Conservation (phyloP, 2,329 filamentous ascomycete genomes). For the Drechslerella coelobrocha region DNA sequence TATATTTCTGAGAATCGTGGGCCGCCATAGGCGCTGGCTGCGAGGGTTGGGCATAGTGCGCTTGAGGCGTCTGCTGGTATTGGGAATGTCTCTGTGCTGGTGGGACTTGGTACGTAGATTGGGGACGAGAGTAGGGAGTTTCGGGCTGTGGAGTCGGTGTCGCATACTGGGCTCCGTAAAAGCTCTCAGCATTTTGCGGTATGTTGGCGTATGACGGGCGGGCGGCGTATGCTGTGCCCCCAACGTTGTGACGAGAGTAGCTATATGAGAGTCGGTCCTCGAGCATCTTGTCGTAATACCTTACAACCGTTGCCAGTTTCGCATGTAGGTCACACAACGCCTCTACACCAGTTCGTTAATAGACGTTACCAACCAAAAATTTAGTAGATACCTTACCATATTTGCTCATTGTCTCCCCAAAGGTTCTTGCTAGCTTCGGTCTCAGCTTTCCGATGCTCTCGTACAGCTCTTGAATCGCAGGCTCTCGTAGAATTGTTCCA, state of each 20-base stretch:
- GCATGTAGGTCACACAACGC: constrained; percentile 91
- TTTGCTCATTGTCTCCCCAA: constrained; percentile 99
- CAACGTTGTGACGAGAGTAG: constrained; percentile 79
- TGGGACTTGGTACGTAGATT: constrained; percentile 56
- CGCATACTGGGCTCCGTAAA: constrained; percentile 67
- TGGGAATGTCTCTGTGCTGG: constrained; percentile 57
- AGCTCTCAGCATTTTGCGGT: constrained; percentile 72
- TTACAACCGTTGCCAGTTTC: constrained; percentile 92
- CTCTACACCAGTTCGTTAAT: constrained; percentile 64
- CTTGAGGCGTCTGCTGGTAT: constrained; percentile 59
- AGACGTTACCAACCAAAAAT: constrained; percentile 50
- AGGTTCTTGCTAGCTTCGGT: constrained; percentile 91
- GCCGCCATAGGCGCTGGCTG: constrained; percentile 59
- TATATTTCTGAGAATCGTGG: constrained; percentile 55
- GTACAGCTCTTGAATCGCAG: constrained; percentile 97
- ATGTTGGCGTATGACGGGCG: constrained; percentile 72
- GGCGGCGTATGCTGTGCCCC: constrained; percentile 58
- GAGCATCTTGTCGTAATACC: constrained; percentile 97
- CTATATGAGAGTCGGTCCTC: constrained; percentile 93
- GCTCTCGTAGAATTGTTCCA: constrained; percentile 93
- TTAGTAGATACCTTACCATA: constrained; percentile 69
- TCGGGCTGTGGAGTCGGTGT: constrained; percentile 61
- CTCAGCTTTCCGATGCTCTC: constrained; percentile 93
- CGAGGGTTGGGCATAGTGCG: constrained; percentile 63
- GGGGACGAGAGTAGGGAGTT: constrained; percentile 56